phyloP scores from a whole-genome alignment of 345 rosid species.

The Kandelia obovata region DNA sequence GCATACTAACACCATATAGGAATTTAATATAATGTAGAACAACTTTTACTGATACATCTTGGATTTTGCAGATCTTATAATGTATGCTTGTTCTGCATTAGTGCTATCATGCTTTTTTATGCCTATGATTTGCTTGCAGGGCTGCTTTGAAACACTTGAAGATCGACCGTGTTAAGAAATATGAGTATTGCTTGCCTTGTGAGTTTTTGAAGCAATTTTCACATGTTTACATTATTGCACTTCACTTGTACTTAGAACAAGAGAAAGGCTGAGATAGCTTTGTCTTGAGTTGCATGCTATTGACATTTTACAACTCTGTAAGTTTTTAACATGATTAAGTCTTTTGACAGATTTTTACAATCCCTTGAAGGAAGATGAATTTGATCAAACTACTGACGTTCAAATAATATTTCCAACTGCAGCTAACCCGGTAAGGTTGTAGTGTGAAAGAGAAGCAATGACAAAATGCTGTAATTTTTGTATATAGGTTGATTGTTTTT shows the following conservation, averaged over 20 bases:
- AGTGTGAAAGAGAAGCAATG: not conserved
- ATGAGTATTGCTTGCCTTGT: constrained; percentile 95
- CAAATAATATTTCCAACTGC: constrained; percentile 74
- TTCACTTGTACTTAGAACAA: too few species aligned
- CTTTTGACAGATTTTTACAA: constrained; percentile 69
- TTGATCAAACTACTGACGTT: constrained; percentile 86
- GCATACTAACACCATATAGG: not conserved
- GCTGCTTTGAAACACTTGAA: constrained; percentile 86
- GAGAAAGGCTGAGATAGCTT: not conserved
- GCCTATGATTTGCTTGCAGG: constrained; percentile 45
- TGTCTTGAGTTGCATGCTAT: not conserved
- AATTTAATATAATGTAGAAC: not conserved
- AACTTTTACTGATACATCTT: not conserved
- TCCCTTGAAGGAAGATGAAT: constrained; percentile 81
- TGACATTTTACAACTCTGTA: not conserved
- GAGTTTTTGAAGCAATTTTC: constrained; percentile 38
- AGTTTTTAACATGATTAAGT: constrained; percentile 10
- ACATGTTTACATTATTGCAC: not conserved
- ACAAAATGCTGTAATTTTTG: constrained; percentile 14
- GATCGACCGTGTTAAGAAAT: constrained; percentile 81
- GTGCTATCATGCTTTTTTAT: not conserved
- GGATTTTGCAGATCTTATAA: not conserved
- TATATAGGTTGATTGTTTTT: constrained; percentile 1
- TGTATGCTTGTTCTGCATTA: not conserved
- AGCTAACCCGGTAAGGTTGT: constrained; percentile 64